These are phyloP conservation scores for Nidularia sp. DNA, from an alignment of 768 basidiomycete species.

Conservation along the genomic window DNA sequence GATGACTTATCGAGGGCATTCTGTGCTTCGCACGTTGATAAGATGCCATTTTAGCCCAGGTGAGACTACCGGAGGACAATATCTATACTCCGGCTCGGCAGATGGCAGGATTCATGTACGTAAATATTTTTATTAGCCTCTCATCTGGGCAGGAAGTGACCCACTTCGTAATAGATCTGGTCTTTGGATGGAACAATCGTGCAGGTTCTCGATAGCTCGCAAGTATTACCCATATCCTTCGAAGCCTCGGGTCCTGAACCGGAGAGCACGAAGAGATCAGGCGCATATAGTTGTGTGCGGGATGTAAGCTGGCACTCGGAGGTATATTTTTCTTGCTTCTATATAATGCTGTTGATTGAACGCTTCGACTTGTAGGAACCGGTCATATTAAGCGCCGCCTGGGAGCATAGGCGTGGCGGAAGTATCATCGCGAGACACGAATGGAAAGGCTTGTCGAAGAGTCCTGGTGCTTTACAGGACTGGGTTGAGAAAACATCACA, in stretches of 20 bases:
- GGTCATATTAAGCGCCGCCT: conserved; percentile 87
- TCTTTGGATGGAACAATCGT: conserved; percentile 86
- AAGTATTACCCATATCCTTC: conserved; percentile 62
- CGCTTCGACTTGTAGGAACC: conserved; percentile 54
- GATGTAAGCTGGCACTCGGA: conserved; percentile 95
- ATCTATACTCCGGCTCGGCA: conserved; percentile 90
- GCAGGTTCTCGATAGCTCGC: conserved; percentile 78
- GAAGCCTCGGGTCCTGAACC: conserved; percentile 68
- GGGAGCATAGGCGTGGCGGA: conserved; percentile 64
- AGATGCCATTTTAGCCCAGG: conserved; percentile 94
- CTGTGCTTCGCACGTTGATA: conserved; percentile 87
- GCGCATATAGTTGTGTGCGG: conserved; percentile 60
- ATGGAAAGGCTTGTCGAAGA: conserved; percentile 90
- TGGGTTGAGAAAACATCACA: conserved; percentile 53
- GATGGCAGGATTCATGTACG: conserved; percentile 83
- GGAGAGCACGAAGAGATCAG: conserved; percentile 19
- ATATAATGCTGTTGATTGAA: conserved; percentile 1
- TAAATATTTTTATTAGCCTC: conserved; percentile 7
- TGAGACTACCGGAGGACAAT: conserved; percentile 88
- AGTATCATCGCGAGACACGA: conserved; percentile 90
- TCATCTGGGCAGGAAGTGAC: background rate
- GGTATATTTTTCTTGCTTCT: conserved; percentile 30
- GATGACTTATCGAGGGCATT: conserved; percentile 93
- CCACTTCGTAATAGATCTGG: conserved; percentile 64
- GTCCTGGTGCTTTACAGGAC: conserved; percentile 64